Evolutionary conservation across 75 land plant genomes (phyloP).

Genomic region (Pinus taeda): DNA sequence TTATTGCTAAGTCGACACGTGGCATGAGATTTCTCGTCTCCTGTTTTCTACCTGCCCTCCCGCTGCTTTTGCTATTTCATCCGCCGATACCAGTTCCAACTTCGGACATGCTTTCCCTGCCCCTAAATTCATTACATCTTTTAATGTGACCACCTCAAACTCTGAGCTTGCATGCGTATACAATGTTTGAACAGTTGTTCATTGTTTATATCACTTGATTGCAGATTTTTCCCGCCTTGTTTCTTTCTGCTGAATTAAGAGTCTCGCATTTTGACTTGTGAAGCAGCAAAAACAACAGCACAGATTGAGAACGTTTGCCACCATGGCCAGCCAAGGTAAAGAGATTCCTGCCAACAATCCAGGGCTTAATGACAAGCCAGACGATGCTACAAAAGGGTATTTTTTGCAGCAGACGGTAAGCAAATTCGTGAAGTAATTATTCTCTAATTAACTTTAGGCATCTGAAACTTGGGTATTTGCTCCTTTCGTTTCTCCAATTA

Average conservation of each 20-base stretch:
- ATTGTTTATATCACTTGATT: conserved; percentile 4
- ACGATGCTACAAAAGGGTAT: conserved; percentile 82
- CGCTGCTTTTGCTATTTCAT: not conserved
- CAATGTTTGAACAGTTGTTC: not conserved
- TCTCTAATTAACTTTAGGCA: too few relatives aligned
- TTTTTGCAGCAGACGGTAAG: conserved; percentile 89
- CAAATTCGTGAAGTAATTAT: not conserved
- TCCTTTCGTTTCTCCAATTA: too few relatives aligned
- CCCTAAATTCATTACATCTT: not conserved
- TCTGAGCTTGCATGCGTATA: not conserved
- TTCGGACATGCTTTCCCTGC: not conserved
- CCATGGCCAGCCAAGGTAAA: conserved; percentile 48
- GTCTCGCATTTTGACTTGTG: not conserved
- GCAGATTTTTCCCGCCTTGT: not conserved
- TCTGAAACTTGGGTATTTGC: too few relatives aligned
- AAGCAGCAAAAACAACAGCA: not conserved
- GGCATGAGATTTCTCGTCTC: not conserved
- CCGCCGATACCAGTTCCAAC: not conserved
- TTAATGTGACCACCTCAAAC: not conserved
- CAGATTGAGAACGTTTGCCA: not conserved
- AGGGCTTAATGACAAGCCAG: conserved; percentile 53
- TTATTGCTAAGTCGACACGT: too few relatives aligned
- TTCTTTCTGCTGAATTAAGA: not conserved
- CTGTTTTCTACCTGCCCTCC: not conserved
- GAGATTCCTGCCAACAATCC: conserved; percentile 78